These are phyloP conservation scores for Cercophora sp. DNA, from an alignment of 495 filamentous ascomycete genomes.

Conservation along the genomic window DNA sequence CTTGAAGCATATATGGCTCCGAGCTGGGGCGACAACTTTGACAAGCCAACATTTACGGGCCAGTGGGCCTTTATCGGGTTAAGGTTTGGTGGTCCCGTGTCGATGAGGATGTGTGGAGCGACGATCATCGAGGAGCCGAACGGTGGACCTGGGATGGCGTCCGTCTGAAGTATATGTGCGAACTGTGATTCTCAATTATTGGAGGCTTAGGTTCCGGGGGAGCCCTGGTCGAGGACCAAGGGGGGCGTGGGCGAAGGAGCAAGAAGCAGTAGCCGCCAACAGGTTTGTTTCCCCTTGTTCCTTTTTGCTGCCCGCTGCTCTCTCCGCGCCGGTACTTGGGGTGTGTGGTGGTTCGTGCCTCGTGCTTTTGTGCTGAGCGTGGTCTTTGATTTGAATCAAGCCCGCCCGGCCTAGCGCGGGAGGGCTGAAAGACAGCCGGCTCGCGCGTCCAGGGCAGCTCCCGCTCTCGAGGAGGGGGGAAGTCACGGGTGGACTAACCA, in stretches of 20 bases:
- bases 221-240: conserved; percentile 16
- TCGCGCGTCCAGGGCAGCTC: conserved; percentile 5
- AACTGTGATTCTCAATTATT: conserved; percentile 22
- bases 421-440: conserved; percentile 30
- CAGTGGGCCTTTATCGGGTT: conserved; percentile 3
- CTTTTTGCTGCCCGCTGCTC: background rate
- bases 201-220: conserved; percentile 15
- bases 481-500: no score
- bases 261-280: conserved; percentile 7
- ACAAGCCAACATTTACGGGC: no score
- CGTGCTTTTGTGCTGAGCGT: conserved; percentile 15
- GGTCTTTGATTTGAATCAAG: conserved; percentile 21
- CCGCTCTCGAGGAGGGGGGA: background rate
- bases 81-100: conserved; percentile 4
- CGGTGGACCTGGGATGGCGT: conserved; percentile 10
- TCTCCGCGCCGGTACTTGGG: conserved; percentile 11
- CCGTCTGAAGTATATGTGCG: conserved; percentile 14
- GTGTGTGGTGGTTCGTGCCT: conserved; percentile 11
- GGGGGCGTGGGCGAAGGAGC: conserved; percentile 6
- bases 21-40: no score
- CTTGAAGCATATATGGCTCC: no score
- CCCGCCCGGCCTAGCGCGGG: conserved; percentile 27
- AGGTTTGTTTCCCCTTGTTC: background rate
- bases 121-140: conserved; percentile 14
- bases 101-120: conserved; percentile 23